phyloP scores from a whole-genome alignment of 768 basidiomycete species.

The Macrolepiota albuminosa region DNA sequence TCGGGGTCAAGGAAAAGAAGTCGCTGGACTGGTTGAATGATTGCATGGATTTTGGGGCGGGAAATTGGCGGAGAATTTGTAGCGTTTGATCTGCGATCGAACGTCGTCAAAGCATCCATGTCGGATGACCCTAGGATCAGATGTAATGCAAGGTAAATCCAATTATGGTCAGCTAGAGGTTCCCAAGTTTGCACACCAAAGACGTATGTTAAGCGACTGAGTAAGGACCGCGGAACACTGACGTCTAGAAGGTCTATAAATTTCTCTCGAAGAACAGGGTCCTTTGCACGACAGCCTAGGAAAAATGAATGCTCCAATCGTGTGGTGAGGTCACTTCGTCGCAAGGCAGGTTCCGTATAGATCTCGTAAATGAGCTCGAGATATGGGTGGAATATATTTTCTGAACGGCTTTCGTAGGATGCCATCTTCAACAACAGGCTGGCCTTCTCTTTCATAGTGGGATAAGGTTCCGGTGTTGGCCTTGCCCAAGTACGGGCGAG shows the following conservation, averaged over 20 bases:
- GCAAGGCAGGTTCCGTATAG: conserved; percentile 80
- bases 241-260: conserved; percentile 90
- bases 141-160: conserved; percentile 90
- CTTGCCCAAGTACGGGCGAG: conserved; percentile 89
- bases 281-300: conserved; percentile 83
- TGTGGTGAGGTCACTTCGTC: conserved; percentile 90
- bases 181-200: conserved; percentile 96
- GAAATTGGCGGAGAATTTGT: conserved; percentile 28
- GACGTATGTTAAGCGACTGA: conserved; percentile 82
- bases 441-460: conserved; percentile 95
- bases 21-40: conserved; percentile 77
- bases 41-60: conserved; percentile 41
- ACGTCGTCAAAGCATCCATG: conserved; percentile 30
- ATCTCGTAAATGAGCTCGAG: conserved; percentile 91
- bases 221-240: conserved; percentile 80
- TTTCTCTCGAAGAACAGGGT: conserved; percentile 68
- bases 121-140: conserved; percentile 70
- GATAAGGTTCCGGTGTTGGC: conserved; percentile 77
- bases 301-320: conserved; percentile 92
- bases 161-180: conserved; percentile 83
- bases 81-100: conserved; percentile 36
- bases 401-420: conserved; percentile 72
- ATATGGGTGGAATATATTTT: conserved; percentile 77
- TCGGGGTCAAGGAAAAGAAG: conserved; percentile 77
- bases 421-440: conserved; percentile 85